These are phyloP conservation scores for Trichoderma arundinaceum DNA, from an alignment of 2,329 filamentous ascomycete genomes.

Conservation along the genomic window DNA sequence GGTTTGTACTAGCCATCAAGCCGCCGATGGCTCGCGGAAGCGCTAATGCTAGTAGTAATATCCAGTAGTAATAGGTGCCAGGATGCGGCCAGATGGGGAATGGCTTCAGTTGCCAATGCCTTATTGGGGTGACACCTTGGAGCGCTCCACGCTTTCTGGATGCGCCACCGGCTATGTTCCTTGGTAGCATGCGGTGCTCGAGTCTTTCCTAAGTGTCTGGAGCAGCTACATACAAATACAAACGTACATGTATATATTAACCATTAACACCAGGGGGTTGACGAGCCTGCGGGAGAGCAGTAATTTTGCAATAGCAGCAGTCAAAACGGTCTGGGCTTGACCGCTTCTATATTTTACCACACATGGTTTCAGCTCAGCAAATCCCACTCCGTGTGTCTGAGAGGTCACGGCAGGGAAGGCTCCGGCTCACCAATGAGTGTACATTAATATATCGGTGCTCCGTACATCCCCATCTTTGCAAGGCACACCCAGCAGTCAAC, in stretches of 20 bases:
- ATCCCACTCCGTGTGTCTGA: not conserved
- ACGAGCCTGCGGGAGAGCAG: not conserved
- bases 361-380: slow-evolving; percentile 15
- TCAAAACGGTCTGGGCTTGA: slow-evolving; percentile 13
- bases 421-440: not conserved
- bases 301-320: not conserved
- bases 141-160: slow-evolving; percentile 8
- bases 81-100: slow-evolving; percentile 14
- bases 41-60: slow-evolving; percentile 26
- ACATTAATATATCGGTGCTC: not conserved
- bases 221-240: not conserved
- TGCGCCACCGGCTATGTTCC: not conserved
- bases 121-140: slow-evolving; percentile 16
- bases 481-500: not conserved
- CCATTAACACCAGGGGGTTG: too few species aligned
- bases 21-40: slow-evolving; percentile 21
- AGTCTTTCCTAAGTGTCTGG: not conserved
- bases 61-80: slow-evolving; percentile 5
- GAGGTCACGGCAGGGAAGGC: not conserved
- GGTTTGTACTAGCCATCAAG: slow-evolving; percentile 4
- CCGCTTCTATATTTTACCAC: slow-evolving; percentile 10
- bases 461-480: not conserved
- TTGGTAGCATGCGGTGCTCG: not conserved
- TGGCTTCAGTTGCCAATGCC: slow-evolving; percentile 25
- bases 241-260: not conserved